Base-by-base conservation (phyloP, 192 early-diverging fungal species). In the Backusella australiensis region DNA sequence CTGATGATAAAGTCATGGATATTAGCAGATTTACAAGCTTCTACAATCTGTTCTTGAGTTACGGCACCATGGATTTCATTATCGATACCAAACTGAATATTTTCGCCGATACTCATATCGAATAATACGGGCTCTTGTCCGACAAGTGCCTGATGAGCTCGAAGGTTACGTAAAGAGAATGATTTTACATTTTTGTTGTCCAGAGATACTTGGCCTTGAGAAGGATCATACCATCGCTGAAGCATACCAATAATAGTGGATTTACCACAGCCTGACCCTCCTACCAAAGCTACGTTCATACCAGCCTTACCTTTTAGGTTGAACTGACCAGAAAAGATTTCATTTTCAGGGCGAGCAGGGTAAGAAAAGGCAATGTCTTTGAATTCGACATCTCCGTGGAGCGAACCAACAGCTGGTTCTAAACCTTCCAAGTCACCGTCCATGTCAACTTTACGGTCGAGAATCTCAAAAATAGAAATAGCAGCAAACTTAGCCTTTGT, bases 41-140 rank as follows among this genome's bases (percentile, higher is more conserved):
- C 78, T 77, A 89, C 87, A n/a, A 94, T 85, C 69, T 92, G 86
- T 42, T 82, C 78, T 65, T 88, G 81, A 6, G 92, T 82, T 3
- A 78, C 80, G 14, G 77, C 74, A 3, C 74, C 65, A 23, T 82
- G 42, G 0, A 42, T 39, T 6, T 81, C 81, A 11, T 77, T 75
- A 15, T 87, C 85, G 0, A 84, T 77, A 34, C 90, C 92, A 78
- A 94, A 97, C 7, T 83, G 85, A 68, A 98, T 96, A 88, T 98
- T 98, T 17, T 97, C 95, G 34, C 86, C 87, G 75, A 98, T 93
- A 32, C 90, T 87, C 80, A 94, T 84, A 84, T 96, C 94, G 77
- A 97, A 97, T 44, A 98, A 80, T 44, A 94, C 89, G 4, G 97
- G 97, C 85, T 97, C 96, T 81, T 98, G 97, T 29, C 92, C 91